Percentiles rank a stretch among this genome's conserved stretches.
Conservation (phyloP, 768 basidiomycete genomes). For the Mycena amicta region DNA sequence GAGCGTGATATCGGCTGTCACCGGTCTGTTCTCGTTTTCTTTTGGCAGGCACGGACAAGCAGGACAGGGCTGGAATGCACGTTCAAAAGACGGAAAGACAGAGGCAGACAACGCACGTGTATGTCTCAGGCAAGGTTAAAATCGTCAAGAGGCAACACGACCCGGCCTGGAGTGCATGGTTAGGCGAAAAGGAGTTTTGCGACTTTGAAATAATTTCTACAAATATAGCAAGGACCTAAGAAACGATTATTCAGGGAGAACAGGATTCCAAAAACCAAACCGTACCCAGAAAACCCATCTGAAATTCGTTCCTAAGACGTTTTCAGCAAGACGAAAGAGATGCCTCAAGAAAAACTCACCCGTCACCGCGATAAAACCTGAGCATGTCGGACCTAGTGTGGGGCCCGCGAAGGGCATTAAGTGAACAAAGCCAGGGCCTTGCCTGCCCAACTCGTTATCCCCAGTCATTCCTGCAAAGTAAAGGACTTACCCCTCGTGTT, state of each 20-base stretch:
- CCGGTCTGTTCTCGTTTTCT: conserved; percentile 53
- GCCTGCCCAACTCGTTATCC: conserved; percentile 24
- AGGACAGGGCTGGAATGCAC: conserved; percentile 49
- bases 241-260: no score
- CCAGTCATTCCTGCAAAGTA: background rate
- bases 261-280: conserved; percentile 72
- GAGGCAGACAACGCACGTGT: conserved; percentile 39
- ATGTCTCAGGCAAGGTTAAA: conserved; percentile 71
- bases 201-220: conserved; percentile 31
- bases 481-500: conserved; percentile 42
- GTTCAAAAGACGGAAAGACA: conserved; percentile 1
- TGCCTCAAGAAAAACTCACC: no score
- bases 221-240: conserved; percentile 63
- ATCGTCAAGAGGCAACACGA: conserved; percentile 50
- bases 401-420: conserved; percentile 71
- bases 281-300: conserved; percentile 67
- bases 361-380: conserved; percentile 42
- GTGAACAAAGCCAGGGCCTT: conserved; percentile 69
- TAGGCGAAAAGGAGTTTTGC: background rate
- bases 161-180: conserved; percentile 39
- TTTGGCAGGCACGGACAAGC: conserved; percentile 53
- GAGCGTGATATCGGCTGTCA: conserved; percentile 53
- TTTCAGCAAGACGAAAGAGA: no score
- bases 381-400: conserved; percentile 44
- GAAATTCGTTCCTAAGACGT: conserved; percentile 52